These are phyloP conservation scores for Linum tenue DNA, from an alignment of 345 rosid genomes.

Conservation along the genomic window DNA sequence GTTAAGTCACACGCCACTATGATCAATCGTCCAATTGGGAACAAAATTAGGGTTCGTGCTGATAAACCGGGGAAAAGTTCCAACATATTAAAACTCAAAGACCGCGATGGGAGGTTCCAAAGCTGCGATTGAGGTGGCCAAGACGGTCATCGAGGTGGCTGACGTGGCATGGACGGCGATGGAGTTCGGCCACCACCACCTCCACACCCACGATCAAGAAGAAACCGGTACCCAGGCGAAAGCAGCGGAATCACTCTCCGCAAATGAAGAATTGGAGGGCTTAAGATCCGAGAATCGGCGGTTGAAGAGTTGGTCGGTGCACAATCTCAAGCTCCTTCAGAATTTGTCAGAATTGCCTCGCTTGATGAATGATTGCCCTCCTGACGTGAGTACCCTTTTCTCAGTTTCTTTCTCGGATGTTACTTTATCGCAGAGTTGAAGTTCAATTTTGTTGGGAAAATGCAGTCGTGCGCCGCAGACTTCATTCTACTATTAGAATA, in stretches of 20 bases:
- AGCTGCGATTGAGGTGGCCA: conserved; percentile 68
- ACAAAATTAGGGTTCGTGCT: too few species aligned
- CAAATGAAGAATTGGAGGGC: conserved; percentile 45
- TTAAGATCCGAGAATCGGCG: conserved; percentile 58
- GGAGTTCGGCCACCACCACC: conserved; percentile 50
- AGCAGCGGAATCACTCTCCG: conserved; percentile 5
- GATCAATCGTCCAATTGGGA: too few species aligned
- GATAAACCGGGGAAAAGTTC: too few species aligned
- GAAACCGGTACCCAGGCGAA: not conserved
- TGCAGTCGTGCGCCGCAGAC: too few species aligned
- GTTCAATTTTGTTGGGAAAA: too few species aligned
- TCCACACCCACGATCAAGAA: conserved; percentile 16
- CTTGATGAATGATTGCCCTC: conserved; percentile 58
- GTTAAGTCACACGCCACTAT: too few species aligned
- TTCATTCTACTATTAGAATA: too few species aligned
- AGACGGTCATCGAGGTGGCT: conserved; percentile 92
- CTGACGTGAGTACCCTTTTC: conserved; percentile 41
- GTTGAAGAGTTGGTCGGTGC: conserved; percentile 49
- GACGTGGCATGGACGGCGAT: conserved; percentile 82
- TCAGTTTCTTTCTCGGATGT: not conserved
- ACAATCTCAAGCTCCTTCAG: conserved; percentile 60
- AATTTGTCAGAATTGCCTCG: conserved; percentile 61
- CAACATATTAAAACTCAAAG: too few species aligned
- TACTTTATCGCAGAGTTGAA: too few species aligned
- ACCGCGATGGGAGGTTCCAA: conserved; percentile 1